A percentile compares a stretch with the other conserved stretches of the same genome.
Conservation (phyloP, 1,284 basidiomycete genomes). For the Cryptococcus sp. region DNA sequence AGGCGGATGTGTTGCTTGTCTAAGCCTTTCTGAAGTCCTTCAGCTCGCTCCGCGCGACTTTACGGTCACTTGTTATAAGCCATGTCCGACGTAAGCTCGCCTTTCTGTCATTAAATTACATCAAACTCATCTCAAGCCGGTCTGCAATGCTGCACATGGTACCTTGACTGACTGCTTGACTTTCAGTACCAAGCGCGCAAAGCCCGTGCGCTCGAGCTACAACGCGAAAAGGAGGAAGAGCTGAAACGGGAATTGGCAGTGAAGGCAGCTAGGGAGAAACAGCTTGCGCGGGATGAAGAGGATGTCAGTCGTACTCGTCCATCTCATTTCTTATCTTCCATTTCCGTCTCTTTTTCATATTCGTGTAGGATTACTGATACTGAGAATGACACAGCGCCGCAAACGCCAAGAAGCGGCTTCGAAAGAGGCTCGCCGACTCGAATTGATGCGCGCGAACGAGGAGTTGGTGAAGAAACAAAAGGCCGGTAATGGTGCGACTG, state of each 20-base stretch:
- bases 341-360: background rate
- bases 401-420: conserved; percentile 38
- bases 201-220: conserved; percentile 38
- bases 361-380: background rate
- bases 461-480: conserved; percentile 24
- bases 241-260: conserved; percentile 37
- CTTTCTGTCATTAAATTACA: too few species aligned
- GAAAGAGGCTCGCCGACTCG: conserved; percentile 38
- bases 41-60: too few species aligned
- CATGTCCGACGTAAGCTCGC: too few species aligned
- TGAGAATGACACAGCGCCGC: conserved; percentile 20
- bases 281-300: conserved; percentile 39
- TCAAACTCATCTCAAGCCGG: too few species aligned
- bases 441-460: conserved; percentile 43
- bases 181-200: conserved; percentile 42
- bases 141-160: too few species aligned
- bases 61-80: too few species aligned
- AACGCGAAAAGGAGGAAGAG: conserved; percentile 41
- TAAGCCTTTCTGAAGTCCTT: too few species aligned
- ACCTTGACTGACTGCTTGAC: too few species aligned
- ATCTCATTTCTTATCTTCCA: background rate
- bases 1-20: too few species aligned
- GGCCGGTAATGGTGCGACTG: background rate
- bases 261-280: conserved; percentile 40
- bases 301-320: conserved; percentile 30